phyloP scores from a whole-genome alignment of 441 rosid genomes.

The Mallotus japonicus region DNA sequence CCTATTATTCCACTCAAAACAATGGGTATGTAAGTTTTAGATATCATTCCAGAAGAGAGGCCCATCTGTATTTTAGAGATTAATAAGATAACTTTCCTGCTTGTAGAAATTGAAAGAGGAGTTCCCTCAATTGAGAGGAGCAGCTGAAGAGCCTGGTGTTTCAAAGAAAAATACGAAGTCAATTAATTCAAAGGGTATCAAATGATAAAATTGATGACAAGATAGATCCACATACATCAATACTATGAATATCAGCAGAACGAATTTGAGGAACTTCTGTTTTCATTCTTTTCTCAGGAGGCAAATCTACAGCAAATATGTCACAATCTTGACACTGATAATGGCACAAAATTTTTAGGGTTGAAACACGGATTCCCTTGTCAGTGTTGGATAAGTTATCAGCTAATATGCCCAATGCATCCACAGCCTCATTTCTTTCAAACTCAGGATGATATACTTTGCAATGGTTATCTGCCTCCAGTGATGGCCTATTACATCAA shows the following conservation, averaged over 20 bases:
- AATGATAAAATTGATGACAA: slow-evolving; percentile 15
- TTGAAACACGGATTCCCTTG: slow-evolving; percentile 68
- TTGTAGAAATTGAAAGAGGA: no score
- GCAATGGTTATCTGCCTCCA: slow-evolving; percentile 34
- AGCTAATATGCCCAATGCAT: slow-evolving; percentile 50
- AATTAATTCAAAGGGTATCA: not conserved
- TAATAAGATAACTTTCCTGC: no score
- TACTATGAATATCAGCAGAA: slow-evolving; percentile 28
- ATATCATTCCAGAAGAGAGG: no score
- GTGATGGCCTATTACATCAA: slow-evolving; percentile 39
- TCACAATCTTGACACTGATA: slow-evolving; percentile 40
- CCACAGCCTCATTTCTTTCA: slow-evolving; percentile 39
- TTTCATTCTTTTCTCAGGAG: slow-evolving; percentile 47
- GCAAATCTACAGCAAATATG: slow-evolving; percentile 38
- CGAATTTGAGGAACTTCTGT: slow-evolving; percentile 41
- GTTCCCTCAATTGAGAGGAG: slow-evolving; percentile 60
- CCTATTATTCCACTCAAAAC: no score
- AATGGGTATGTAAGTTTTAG: no score
- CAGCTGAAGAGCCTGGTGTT: slow-evolving; percentile 71
- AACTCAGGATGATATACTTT: slow-evolving; percentile 47
- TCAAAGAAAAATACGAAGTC: slow-evolving; percentile 22
- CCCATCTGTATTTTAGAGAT: no score
- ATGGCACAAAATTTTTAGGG: slow-evolving; percentile 80
- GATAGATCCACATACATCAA: slow-evolving; percentile 48
- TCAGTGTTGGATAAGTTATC: slow-evolving; percentile 71